Base-by-base conservation (phyloP, 2,329 filamentous ascomycete species). In the Blastomyces silverae region DNA sequence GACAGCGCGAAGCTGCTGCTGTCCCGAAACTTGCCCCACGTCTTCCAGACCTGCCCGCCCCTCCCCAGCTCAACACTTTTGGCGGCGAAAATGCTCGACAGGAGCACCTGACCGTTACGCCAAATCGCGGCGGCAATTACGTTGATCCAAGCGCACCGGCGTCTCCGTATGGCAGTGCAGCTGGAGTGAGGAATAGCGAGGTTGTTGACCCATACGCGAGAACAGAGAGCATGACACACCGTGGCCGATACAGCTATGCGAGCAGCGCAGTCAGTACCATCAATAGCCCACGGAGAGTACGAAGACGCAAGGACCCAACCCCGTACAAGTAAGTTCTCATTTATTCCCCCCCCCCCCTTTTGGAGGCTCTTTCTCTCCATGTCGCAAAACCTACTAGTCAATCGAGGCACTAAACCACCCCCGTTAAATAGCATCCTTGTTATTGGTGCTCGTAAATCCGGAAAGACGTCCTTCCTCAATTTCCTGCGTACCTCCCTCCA, bases 381-480 rank as follows among this genome's bases (percentile, higher is more conserved):
- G 31, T 22, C 11, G 8, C 5, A 58, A 42, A 39, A 44, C 17
- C 4, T 15, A 17, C 13, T 25, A 37, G n/a, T 15, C 7, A 44
- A 62, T 22, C 25, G 2, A 55, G 15, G 3, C 58, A 3, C 31
- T 39, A 59, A 42, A 58, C 39, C 37, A 31, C 22, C 13, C 39
- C 52, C 28, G 46, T 50, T 42, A 46, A 37, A 56, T 64, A 97
- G 93, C 77, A 87, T 99, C 70, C 85, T 99, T 66, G 88, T 99
- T 66, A 86, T 97, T 72, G 94, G 94, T 66, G 89, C 91, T 61
- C 88, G 90, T 66, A 89, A 88, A 76, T 89, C 91, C 8, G 94
- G 94, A 76, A 99, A 99, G 81, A 96, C 92, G 0, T 96, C 92
- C 0, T 97, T 99, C 78, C 88, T 99, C 73, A 91, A 97, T 70